These are phyloP conservation scores for Boletus pseudopeckii DNA, from an alignment of 768 basidiomycete genomes.

Conservation along the genomic window DNA sequence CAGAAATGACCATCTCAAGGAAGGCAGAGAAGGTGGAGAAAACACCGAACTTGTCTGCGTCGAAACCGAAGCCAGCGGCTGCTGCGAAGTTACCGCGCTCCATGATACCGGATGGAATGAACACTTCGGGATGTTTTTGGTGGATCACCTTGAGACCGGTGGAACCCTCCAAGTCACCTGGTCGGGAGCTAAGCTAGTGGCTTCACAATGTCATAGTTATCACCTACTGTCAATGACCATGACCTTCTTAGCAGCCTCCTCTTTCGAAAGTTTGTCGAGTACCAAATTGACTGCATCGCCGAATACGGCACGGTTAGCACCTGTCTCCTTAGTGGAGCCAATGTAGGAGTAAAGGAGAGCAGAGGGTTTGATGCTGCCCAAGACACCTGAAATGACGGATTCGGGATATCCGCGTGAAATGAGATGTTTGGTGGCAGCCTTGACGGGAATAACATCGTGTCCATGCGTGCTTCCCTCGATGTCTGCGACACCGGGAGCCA, in stretches of 20 bases:
- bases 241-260: slow-evolving; percentile 74
- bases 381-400: slow-evolving; percentile 46
- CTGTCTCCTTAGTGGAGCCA: slow-evolving; percentile 71
- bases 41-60: slow-evolving; percentile 76
- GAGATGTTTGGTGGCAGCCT: slow-evolving; percentile 75
- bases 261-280: slow-evolving; percentile 69
- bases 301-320: slow-evolving; percentile 79
- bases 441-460: slow-evolving; percentile 84
- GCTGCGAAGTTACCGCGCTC: slow-evolving; percentile 82
- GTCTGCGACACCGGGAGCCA: slow-evolving; percentile 67
- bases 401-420: slow-evolving; percentile 54
- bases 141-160: slow-evolving; percentile 87
- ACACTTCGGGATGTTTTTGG: slow-evolving; percentile 87
- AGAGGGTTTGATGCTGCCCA: slow-evolving; percentile 60
- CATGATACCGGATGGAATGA: slow-evolving; percentile 83
- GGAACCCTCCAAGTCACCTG: slow-evolving; percentile 84
- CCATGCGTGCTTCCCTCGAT: slow-evolving; percentile 79
- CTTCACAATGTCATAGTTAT: background rate
- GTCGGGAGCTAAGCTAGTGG: background rate
- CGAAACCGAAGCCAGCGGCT: slow-evolving; percentile 85
- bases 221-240: slow-evolving; percentile 81
- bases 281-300: slow-evolving; percentile 82
- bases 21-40: slow-evolving; percentile 92
- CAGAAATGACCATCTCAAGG: slow-evolving; percentile 87
- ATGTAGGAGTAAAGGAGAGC: slow-evolving; percentile 56